Base-by-base conservation (phyloP, 306 rosid species). In the Begonia fuchsioides region DNA sequence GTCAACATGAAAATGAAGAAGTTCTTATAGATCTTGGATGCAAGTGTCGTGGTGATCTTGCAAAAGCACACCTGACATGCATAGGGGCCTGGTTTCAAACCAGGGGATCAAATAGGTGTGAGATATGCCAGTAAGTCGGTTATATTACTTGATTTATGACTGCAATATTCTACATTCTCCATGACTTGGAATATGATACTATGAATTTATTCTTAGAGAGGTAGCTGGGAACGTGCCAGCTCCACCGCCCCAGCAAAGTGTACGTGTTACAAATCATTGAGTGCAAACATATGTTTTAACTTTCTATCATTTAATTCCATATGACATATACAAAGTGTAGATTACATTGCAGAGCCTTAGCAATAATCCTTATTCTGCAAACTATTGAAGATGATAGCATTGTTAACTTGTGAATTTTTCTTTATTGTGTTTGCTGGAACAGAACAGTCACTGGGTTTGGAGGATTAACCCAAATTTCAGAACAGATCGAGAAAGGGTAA, bases 361-460 rank as follows among this genome's bases (percentile, higher is more conserved):
- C 35, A 26, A 26, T 26, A 26, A 26, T 26, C 35, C 35, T 5
- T 8, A 26, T 26, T 4, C 35, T 2, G 35, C 35, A 26, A 41
- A 10, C 12, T n/a, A 41, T 41, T 41, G 45, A 3, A n/a, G n/a
- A 41, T 10, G n/a, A 10, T 41, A 1, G 51, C 14, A 17, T 26
- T 3, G 13, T 18, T 11, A 17, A 0, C 38, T 13, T n/a, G n/a
- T 49, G 45, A 48, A 39, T 15, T 49, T 45, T 53, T 39, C 18
- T 54, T 39, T 48, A 3, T 12, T 50, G 19, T 46, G 9, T 60
- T 60, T 32, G 46, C 17, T 54, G 48, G 16, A 47, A 55, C 76
- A 74, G 76, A 62, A 66, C n/a, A 69, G 52, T 61, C 65, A 74
- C 60, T 74, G 80, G 80, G 66, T 69, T 55, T 74, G 80, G 80